Evolutionary conservation across 352 stramenopile genomes (phyloP).

Genomic region (Phytophthora litchii): DNA sequence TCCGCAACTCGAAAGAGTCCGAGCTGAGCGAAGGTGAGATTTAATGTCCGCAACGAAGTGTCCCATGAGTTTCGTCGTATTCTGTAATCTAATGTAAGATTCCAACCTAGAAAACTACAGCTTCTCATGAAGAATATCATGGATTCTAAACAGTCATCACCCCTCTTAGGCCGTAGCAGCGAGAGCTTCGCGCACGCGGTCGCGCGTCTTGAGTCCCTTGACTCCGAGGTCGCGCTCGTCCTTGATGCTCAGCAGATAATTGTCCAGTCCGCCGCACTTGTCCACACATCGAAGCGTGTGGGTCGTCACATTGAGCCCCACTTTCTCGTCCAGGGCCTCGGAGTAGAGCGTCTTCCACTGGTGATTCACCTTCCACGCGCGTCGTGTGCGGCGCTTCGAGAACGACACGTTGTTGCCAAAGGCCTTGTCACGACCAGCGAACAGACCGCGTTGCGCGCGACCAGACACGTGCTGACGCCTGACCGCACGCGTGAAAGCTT

Average conservation of each 20-base stretch:
- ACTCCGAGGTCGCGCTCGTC: conserved; percentile 78
- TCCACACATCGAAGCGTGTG: conserved; percentile 93
- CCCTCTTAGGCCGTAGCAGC: conserved; percentile 10
- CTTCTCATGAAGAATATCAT: too few relatives aligned
- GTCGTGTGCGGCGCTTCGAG: conserved; percentile 91
- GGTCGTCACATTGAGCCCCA: conserved; percentile 93
- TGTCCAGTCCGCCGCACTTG: conserved; percentile 93
- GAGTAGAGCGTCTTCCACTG: conserved; percentile 89
- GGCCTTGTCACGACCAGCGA: conserved; percentile 93
- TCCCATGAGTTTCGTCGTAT: conserved; percentile 2
- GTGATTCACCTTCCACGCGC: conserved; percentile 95
- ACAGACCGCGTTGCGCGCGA: conserved; percentile 87
- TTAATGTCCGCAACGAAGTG: conserved; percentile 19
- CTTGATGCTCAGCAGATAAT: conserved; percentile 93
- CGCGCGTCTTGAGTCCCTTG: conserved; percentile 65
- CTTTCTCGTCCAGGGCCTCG: conserved; percentile 93
- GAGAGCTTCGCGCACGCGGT: conserved; percentile 63
- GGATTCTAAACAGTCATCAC: background rate
- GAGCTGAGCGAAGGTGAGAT: conserved; percentile 53
- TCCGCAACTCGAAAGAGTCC: conserved; percentile 34
- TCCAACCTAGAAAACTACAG: background rate
- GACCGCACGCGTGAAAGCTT: conserved; percentile 61
- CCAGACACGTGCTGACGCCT: conserved; percentile 79
- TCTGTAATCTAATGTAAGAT: conserved; percentile 19
- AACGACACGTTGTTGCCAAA: conserved; percentile 96